Evolutionary conservation across 2,329 filamentous ascomycete species (phyloP), one percentile per base, ranked within the genome.

Genomic region (Fusarium coffeatum): DNA sequence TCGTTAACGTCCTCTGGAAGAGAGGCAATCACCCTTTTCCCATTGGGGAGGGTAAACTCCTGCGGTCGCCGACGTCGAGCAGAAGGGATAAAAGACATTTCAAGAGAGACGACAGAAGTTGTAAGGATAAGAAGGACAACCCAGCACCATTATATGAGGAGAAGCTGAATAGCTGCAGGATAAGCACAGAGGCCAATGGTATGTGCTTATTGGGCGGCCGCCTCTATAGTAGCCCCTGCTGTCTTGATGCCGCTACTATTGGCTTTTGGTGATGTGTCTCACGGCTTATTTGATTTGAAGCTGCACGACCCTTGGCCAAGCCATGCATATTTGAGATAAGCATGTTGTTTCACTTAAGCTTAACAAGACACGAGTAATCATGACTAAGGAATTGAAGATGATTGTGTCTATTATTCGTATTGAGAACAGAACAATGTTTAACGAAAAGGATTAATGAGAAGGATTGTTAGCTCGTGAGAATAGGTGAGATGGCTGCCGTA

Each of bases 21-120:
- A 9, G 86, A 86, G 54, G 89, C 84, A 57, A 90, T 84, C 8
- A 90, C 81, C 67, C 83, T 83, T 57, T 82, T 83, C 27, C 88
- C 88, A 74, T 86, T 80, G 0, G 88, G 87, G 48, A 85, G 83
- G 5, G 85, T 73, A 63, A 90, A 86, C 63, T 88, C 84, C 23
- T 84, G 81, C 1, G 87, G 78, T 32, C 83, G 80, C 28, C 81
- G 81, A 27, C 75, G 73, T 57, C 71, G 72, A 43, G 62, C 48
- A 6, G 68, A 55, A 22, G 69, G 58, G 20, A 66, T 68, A 30
- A 71, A 72, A 32, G 75, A 73, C 76, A 77, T 65, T 42, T 37
- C 18, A 30, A 12, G 9, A 41, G 25, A 40, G 55, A 41, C 11
- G 25, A 53, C 20, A 43, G 45, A 49, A 22, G 40, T 68, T 45